Conservation (phyloP, 2,329 filamentous ascomycete species). For the Capronia americana region DNA sequence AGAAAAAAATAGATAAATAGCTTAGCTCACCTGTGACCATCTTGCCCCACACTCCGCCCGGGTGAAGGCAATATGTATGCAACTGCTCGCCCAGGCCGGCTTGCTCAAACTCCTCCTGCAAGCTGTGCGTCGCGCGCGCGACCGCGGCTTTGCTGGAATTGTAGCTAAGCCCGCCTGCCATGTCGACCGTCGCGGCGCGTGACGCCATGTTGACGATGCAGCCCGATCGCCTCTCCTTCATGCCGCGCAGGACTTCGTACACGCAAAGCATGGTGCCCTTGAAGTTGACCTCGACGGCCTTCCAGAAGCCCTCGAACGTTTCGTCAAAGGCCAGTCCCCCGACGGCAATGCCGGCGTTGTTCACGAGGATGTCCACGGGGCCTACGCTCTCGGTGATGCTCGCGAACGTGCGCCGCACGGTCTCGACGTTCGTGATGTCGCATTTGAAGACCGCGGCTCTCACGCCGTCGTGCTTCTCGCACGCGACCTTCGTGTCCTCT, state of each 20-base stretch:
- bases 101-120: constrained; percentile 30
- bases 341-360: constrained; percentile 41
- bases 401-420: constrained; percentile 25
- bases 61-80: constrained; percentile 25
- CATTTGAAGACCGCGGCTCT: constrained; percentile 33
- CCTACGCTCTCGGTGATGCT: constrained; percentile 20
- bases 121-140: constrained; percentile 19
- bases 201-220: constrained; percentile 31
- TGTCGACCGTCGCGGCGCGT: constrained; percentile 28
- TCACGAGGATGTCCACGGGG: constrained; percentile 39
- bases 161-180: constrained; percentile 24
- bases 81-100: constrained; percentile 20
- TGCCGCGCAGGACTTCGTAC: constrained; percentile 20
- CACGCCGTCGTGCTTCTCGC: constrained; percentile 28
- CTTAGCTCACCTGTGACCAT: constrained; percentile 17
- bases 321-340: constrained; percentile 34
- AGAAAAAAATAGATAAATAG: not conserved
- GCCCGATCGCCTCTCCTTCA: constrained; percentile 22
- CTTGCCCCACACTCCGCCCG: constrained; percentile 19
- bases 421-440: constrained; percentile 39
- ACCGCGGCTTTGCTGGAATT: constrained; percentile 29
- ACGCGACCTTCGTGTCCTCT: constrained; percentile 27
- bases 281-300: constrained; percentile 29
- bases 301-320: constrained; percentile 29
- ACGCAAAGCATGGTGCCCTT: constrained; percentile 28